Conservation (phyloP, 2,329 filamentous ascomycete genomes). For the Ilyonectria destructans region DNA sequence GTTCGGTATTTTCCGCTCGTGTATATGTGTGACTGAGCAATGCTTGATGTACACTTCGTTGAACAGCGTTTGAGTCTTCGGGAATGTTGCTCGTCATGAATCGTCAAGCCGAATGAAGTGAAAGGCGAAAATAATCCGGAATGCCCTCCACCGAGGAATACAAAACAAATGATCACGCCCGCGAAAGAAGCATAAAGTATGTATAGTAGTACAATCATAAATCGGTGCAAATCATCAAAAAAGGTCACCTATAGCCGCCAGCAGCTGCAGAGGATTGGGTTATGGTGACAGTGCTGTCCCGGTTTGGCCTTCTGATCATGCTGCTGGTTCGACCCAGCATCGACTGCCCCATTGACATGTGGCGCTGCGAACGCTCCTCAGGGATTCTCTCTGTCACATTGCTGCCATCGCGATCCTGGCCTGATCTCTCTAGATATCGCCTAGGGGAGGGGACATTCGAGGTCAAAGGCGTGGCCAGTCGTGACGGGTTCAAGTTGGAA, state of each 20-base stretch:
- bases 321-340: conserved; percentile 64
- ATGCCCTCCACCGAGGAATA: conserved; percentile 45
- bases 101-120: conserved; percentile 43
- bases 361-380: conserved; percentile 54
- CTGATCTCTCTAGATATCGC: conserved; percentile 66
- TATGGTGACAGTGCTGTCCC: conserved; percentile 56
- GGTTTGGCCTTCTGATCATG: conserved; percentile 61
- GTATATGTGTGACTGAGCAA: conserved; percentile 29
- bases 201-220: conserved; percentile 50
- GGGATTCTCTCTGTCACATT: conserved; percentile 43
- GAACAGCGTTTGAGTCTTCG: conserved; percentile 32
- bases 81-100: conserved; percentile 41
- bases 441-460: conserved; percentile 59
- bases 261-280: conserved; percentile 59
- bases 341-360: conserved; percentile 62
- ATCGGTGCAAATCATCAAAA: conserved; percentile 48
- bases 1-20: conserved; percentile 30
- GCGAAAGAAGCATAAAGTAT: conserved; percentile 48
- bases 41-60: conserved; percentile 40
- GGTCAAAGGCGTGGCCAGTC: conserved; percentile 60
- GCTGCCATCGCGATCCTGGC: conserved; percentile 59
- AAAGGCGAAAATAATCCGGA: conserved; percentile 32
- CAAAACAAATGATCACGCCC: conserved; percentile 52
- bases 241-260: conserved; percentile 63
- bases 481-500: conserved; percentile 63